Base-by-base conservation (phyloP, 345 rosid genomes). In the Salix exigua region DNA sequence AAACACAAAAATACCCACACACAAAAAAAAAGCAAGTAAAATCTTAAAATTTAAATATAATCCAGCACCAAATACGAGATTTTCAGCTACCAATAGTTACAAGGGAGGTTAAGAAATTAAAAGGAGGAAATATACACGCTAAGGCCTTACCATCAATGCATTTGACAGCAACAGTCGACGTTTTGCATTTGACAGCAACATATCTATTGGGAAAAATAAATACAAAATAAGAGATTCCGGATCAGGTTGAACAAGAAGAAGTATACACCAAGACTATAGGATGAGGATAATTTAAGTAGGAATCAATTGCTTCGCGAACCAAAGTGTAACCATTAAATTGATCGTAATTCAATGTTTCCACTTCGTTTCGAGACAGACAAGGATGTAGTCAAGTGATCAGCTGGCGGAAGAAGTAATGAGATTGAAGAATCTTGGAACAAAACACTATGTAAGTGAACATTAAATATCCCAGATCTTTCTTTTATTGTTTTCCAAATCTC, bases 111-210 rank as follows among this genome's bases (percentile, higher is more conserved):
- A 14, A 28, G 10, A 63, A 23, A 18, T 26, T 26, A 26, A 35
- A 11, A 63, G 14, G 44, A 40, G 13, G 13, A 40, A 40, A 3
- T 31, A 31, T 16, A 26, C 25, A 21, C n/a, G 17, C 4, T 72
- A 18, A 60, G 64, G 64, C 16, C 89, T 84, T 86, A 93, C 97
- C 79, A 88, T 89, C 77, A 93, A 83, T 63, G 91, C 88, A 88
- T 88, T 89, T 69, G 85, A 75, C 77, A 88, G 87, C 75, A 93
- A 62, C 66, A 82, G 88, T 78, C 84, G 55, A 71, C 87, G 81
- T 79, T 87, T 93, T 44, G 86, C 88, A 80, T 84, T 85, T 83
- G 69, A 85, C 77, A 66, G 92, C 84, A 44, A 89, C 91, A 60
- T 73, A 60, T 73, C 97, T 91, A 77, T n/a, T 51, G 33, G 62